phyloP scores from a whole-genome alignment of 495 filamentous ascomycete species.

The Podospora fimiseda region DNA sequence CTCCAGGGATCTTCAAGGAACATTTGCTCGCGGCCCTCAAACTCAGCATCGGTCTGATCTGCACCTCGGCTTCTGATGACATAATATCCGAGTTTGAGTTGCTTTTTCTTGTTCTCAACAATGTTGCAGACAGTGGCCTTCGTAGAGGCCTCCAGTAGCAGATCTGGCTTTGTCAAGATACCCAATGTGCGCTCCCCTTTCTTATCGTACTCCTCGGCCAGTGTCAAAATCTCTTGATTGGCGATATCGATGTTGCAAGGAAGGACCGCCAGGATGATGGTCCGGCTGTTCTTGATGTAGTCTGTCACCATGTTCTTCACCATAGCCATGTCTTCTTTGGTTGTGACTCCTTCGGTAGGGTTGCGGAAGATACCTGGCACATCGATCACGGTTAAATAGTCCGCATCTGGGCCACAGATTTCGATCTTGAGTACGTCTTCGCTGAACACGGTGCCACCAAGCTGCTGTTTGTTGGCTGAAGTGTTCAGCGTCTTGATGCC shows the following conservation, averaged over 20 bases:
- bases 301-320: conserved; percentile 48
- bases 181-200: conserved; percentile 48
- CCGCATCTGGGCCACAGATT: conserved; percentile 46
- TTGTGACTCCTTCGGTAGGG: conserved; percentile 41
- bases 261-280: conserved; percentile 53
- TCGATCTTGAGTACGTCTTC: conserved; percentile 51
- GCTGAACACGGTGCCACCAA: conserved; percentile 32
- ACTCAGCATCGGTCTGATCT: conserved; percentile 9
- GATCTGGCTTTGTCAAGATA: conserved; percentile 55
- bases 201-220: conserved; percentile 45
- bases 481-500: conserved; percentile 21
- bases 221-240: conserved; percentile 52
- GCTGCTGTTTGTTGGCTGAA: conserved; percentile 10
- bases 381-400: conserved; percentile 57
- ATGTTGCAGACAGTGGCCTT: conserved; percentile 37
- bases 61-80: conserved; percentile 51
- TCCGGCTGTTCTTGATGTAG: conserved; percentile 41
- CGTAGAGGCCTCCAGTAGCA: conserved; percentile 43
- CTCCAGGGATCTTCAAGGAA: conserved; percentile 38
- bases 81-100: conserved; percentile 47
- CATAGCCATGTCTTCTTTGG: conserved; percentile 41
- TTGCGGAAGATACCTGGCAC: conserved; percentile 59
- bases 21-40: conserved; percentile 20
- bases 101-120: conserved; percentile 34
- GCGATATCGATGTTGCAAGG: conserved; percentile 54